Base-by-base conservation (phyloP, 2,329 filamentous ascomycete species). In the Trichoderma simmonsii region DNA sequence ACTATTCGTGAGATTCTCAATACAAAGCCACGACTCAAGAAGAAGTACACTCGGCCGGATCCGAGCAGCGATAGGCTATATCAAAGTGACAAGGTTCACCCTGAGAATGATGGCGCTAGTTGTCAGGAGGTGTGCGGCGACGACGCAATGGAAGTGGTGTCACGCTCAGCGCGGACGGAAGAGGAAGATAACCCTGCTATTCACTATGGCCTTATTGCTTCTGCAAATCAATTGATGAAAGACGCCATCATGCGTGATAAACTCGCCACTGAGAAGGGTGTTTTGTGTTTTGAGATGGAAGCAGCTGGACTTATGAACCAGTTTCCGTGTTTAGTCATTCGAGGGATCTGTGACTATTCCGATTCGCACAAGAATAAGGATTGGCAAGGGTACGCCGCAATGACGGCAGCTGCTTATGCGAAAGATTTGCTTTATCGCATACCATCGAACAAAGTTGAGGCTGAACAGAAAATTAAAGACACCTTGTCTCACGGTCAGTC, bases 311-410 rank as follows among this genome's bases (percentile, higher is more conserved):
- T 60, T 3, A 60, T 60, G 57, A 60, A 60, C 18, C 57, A 60
- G n/a, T 60, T 60, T 34, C 57, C 57, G 30, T 60, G 57, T 34
- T 21, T 60, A 11, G 57, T 60, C 30, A 60, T 60, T 60, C 57
- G 57, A 60, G 57, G 57, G 3, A 34, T 60, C 18, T 60, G 57
- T 34, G 57, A 60, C 57, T 60, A 60, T 60, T 21, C 57, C 3
- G 57, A 60, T 34, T 60, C 57, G n/a, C 57, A 60, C n/a, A 60
- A 60, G 57, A 60, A 60, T 34, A 60, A 60, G 57, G 57, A 60
- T 3, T 60, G 57, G 57, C 57, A 60, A 14, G 57, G 57, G 12
- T 60, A 60, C 3, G 57, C 57, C 2, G 57, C 57, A 34, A 60
- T 60, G 57, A 34, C 57, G 6, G 57, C 57, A 15, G 57, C 57